A percentile compares a stretch with the other conserved stretches of the same genome.
These are phyloP conservation scores for Trichoderma citrinoviride DNA, from an alignment of 2,329 filamentous ascomycete species.

Conservation along the genomic window DNA sequence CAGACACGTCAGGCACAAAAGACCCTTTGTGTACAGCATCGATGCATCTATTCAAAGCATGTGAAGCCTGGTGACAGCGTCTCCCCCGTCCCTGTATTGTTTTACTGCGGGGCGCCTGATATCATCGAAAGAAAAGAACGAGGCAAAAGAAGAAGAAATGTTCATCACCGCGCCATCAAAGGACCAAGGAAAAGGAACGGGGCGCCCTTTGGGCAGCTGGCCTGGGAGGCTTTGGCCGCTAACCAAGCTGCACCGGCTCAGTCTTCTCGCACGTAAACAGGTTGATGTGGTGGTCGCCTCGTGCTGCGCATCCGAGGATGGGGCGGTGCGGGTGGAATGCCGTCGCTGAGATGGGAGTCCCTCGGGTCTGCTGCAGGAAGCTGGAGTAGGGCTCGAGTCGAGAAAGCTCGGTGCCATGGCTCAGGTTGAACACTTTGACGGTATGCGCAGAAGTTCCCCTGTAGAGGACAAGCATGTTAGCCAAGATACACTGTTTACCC, in stretches of 20 bases:
- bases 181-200: background rate
- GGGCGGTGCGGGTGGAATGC: constrained; percentile 95
- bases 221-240: background rate
- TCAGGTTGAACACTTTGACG: constrained; percentile 90
- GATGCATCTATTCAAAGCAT: constrained; percentile 22
- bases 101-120: background rate
- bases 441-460: constrained; percentile 85
- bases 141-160: background rate
- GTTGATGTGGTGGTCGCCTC: constrained; percentile 87
- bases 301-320: constrained; percentile 81
- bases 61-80: constrained; percentile 4
- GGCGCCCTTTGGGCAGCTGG: background rate
- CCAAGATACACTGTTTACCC: background rate
- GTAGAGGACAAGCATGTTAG: constrained; percentile 4
- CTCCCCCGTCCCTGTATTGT: background rate
- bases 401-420: constrained; percentile 68
- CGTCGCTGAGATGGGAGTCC: constrained; percentile 79
- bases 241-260: constrained; percentile 31
- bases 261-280: constrained; percentile 69
- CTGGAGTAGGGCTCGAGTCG: constrained; percentile 86
- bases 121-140: background rate
- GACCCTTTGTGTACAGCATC: constrained; percentile 8
- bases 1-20: background rate
- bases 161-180: background rate
- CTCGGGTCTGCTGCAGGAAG: constrained; percentile 78